Base-by-base conservation (phyloP, 2,329 filamentous ascomycete genomes). In the Ophiostoma australiae region DNA sequence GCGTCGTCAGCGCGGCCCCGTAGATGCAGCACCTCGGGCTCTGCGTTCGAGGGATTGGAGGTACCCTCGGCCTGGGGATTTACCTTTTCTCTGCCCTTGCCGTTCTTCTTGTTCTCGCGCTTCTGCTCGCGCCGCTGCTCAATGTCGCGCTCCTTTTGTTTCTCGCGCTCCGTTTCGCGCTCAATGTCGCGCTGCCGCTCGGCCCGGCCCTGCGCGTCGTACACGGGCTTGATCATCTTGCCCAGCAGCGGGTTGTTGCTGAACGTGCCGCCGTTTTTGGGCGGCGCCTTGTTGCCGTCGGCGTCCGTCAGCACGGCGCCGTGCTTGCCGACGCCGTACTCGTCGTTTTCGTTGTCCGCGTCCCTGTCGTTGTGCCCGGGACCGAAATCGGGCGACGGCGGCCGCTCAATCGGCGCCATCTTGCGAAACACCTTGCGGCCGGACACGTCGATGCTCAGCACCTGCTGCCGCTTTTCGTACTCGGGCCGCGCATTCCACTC, bases 401-500 rank as follows among this genome's bases (percentile, higher is more conserved):
- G 87, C 67, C 85, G 82, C 73, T 90, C 89, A 27, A 86, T 79
- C 4, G 89, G 85, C 20, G 86, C 87, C 86, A 92, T 92, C 75
- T 87, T 87, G 72, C 86, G 87, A 4, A 95, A 89, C 2, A 97
- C 88, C 76, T 90, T 93, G 23, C 90, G 90, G 0, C 90, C 90
- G 10, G 89, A 89, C 0, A 97, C 81, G 78, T 97, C 93, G 73
- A 97, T 91, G 77, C 91, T 94, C 74, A 96, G 86, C 0, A 97
- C 90, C 72, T 95, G 90, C 75, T 86, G 88, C 72, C 92, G 86
- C 84, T 94, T 97, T 82, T 97, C 94, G 79, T 93, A 97, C 73
- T 96, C 94, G 0, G 93, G 93, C 69, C 87, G 84, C 4, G 91
- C 89, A 75, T 91, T 91, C 89, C 93, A 96, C 76, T 97, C 92